Base-by-base conservation (phyloP, 1,284 basidiomycete species). In the Leccinum pallidistipes region DNA sequence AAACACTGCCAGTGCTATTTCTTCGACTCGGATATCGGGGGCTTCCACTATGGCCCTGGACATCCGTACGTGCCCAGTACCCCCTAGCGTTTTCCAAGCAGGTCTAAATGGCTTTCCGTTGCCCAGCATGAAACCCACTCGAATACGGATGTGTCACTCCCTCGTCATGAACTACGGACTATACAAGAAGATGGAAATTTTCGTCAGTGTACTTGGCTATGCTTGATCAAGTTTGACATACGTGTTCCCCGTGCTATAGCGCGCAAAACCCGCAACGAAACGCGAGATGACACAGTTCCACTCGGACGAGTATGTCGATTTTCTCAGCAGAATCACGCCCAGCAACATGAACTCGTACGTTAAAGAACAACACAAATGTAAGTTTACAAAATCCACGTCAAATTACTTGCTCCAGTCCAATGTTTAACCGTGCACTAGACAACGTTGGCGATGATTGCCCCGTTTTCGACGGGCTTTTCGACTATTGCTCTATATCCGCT, bases 131-230 rank as follows among this genome's bases (percentile, higher is more conserved):
- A 97, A 98, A 76, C 95, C 96, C 11, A 96, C 94, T 24, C 84
- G 97, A 24, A 98, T 99, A 81, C 91, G 97, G 68, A 99, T 99
- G 97, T 98, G 96, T 73, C 97, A 99, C 78, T 97, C 95, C 9
- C 84, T 99, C 45, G 97, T 99, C 60, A 99, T 99, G 97, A 99
- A 99, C 80, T 99, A 98, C 74, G 96, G 96, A 27, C 78, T 97
- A 16, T 97, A 97, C 80, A 95, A 95, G 79, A 94, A 94, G 77
- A 97, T 97, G 94, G 94, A 97, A 77, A 97, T 97, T 65, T 96
- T 96, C 70, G 94, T 96, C 72, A 69, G 94, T 83, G 18, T 54
- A 45, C 9, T 55, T 49, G n/a, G 16, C 24, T 12, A 6, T 24
- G 16, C 24, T 31, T n/a, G 24, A 54, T 45, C 40, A 6, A 36